These are phyloP conservation scores for Coleophoma eucalyptorum DNA, from an alignment of 2,329 filamentous ascomycete species.

Conservation along the genomic window DNA sequence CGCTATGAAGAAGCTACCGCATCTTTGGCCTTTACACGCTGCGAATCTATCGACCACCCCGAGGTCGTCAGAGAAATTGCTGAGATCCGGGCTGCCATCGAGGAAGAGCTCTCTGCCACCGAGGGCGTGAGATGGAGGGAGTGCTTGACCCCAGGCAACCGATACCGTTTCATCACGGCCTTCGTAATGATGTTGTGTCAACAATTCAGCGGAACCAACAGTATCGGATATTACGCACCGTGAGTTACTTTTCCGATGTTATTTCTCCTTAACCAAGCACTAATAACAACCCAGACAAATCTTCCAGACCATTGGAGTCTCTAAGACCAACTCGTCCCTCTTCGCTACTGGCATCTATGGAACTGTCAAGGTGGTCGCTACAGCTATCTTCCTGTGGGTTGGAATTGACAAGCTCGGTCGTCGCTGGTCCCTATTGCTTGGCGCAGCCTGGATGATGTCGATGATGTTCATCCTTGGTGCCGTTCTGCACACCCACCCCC, in stretches of 20 bases:
- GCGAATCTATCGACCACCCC: slow-evolving; percentile 53
- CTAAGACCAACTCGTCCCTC: slow-evolving; percentile 50
- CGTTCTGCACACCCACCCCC: slow-evolving; percentile 41
- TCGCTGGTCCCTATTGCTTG: slow-evolving; percentile 41
- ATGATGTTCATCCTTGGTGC: slow-evolving; percentile 49
- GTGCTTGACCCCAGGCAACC: slow-evolving; percentile 39
- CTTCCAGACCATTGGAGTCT: slow-evolving; percentile 61
- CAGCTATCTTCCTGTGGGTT: slow-evolving; percentile 48
- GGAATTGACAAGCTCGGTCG: slow-evolving; percentile 44
- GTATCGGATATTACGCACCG: slow-evolving; percentile 20
- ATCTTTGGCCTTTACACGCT: slow-evolving; percentile 53
- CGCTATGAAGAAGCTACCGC: slow-evolving; percentile 52
- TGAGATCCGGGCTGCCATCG: slow-evolving; percentile 60
- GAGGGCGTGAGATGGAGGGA: slow-evolving; percentile 56
- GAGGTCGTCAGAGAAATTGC: slow-evolving; percentile 54
- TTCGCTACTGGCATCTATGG: slow-evolving; percentile 73
- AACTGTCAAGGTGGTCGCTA: slow-evolving; percentile 62
- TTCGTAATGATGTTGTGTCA: slow-evolving; percentile 46
- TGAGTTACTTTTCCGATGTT: no score
- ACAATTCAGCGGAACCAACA: slow-evolving; percentile 17
- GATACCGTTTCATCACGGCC: slow-evolving; percentile 34
- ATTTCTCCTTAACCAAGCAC: no score
- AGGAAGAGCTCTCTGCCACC: slow-evolving; percentile 69
- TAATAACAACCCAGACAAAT: slow-evolving; percentile 32
- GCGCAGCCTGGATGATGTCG: slow-evolving; percentile 44